Evolutionary conservation across 164 flowering plant species (phyloP), one percentile per base, ranked within the genome.

Genomic region (Platanus orientalis): DNA sequence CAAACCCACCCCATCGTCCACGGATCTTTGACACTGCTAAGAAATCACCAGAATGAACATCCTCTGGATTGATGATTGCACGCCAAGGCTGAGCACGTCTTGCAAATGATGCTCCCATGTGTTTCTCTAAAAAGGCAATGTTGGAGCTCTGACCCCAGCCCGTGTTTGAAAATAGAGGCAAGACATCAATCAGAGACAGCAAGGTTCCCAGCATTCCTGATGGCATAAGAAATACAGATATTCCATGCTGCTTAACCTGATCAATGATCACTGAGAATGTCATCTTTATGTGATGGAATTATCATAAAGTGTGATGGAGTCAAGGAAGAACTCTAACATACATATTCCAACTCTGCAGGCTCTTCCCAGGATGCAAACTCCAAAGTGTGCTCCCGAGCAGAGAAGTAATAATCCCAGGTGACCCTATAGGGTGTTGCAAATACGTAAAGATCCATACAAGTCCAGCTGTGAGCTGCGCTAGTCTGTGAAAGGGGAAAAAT

Each of bases 1-100:
- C 99, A 82, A 95, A 92, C 32, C 96, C 99, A 69, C 99, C 99
- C 99, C 99, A 92, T 48, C 97, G 84, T 28, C 99, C 99, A 66
- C 98, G 97, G 67, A 95, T 92, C 77, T 92, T 95, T 32, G 98
- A 92, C 29, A 92, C 76, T 5, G 98, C 99, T 64, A 95, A 77
- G 64, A 95, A 92, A 68, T 95, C 99, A 54, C 99, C 99, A 65
- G 99, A 83, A 72, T 95, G 95, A 71, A 95, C 93, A 76, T 95
- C 96, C 20, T 83, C 84, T 0, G 91, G 87, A 70, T 84, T 80
- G 44, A 90, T 85, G 16, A 73, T 82, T 32, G 85, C 69, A 30
- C 47, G 63, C 97, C 95, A 88, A 42, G 99, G 98, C 79, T 83
- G 75, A 65, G 86, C 73, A 66, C 92, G 88, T 70, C 75, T 85